phyloP scores from a whole-genome alignment of 1,284 basidiomycete genomes.

The Fomitopsis pinicola region DNA sequence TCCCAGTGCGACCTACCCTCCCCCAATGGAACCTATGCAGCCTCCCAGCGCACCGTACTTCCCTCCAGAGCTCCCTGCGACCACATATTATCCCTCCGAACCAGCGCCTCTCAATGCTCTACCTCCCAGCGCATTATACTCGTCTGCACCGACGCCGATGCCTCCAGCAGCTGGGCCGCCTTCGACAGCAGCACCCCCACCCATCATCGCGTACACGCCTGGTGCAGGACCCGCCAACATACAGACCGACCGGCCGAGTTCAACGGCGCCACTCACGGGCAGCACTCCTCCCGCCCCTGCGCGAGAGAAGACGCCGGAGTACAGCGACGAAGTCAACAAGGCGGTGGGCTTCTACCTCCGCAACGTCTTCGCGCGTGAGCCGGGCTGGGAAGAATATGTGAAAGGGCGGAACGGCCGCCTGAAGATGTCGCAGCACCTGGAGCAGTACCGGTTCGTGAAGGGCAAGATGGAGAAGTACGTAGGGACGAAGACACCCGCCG shows the following conservation, averaged over 20 bases:
- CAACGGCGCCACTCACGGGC: background rate
- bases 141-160: too few relatives aligned
- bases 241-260: background rate
- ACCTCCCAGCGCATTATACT: too few relatives aligned
- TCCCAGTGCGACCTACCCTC: background rate
- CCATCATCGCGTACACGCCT: background rate
- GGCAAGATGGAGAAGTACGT: conserved; percentile 22
- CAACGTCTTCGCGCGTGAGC: conserved; percentile 16
- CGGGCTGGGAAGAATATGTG: conserved; percentile 22
- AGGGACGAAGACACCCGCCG: conserved; percentile 16
- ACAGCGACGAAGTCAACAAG: conserved; percentile 14
- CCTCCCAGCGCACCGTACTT: background rate
- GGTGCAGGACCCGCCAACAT: background rate
- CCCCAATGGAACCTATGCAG: background rate
- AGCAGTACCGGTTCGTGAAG: conserved; percentile 28
- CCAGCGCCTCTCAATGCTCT: too few relatives aligned
- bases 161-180: background rate
- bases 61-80: background rate
- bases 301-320: background rate
- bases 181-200: background rate
- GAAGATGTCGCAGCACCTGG: conserved; percentile 22
- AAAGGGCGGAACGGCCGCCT: conserved; percentile 13
- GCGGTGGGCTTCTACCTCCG: conserved; percentile 20
- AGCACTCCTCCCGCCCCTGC: background rate
- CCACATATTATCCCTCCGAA: background rate